Evolutionary conservation across 2,329 filamentous ascomycete species (phyloP), one percentile per base, ranked within the genome.

Genomic region (Pyricularia grisea): DNA sequence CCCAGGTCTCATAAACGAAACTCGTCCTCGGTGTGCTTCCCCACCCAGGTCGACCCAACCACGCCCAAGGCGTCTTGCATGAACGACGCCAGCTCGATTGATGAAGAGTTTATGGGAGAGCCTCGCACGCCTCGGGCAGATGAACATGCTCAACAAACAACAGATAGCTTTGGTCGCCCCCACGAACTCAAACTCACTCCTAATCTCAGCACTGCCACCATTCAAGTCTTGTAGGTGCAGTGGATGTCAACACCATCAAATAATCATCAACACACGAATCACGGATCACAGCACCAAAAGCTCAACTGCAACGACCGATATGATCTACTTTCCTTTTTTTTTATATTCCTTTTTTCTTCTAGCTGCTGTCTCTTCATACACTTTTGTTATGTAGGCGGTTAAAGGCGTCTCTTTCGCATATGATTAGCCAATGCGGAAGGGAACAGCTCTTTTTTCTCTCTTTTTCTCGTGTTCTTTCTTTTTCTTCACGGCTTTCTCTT

Each of bases 121-220:
- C 71, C 70, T 9, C 68, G 70, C 69, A 73, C 73, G 2, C 73
- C 73, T 0, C 69, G 69, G 4, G 67, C 68, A 6, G 71, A 71
- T 3, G 70, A 71, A 7, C 30, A 71, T 27, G 30, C 64, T 17
- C 27, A 61, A 28, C n/a, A 64, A 20, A 20, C 25, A 1, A 25
- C 50, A 14, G 23, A 20, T 23, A 67, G 68, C 42, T 14, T 33
- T 14, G 25, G 58, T 25, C 60, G 65, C 6, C 28, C 65, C 20
- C 58, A 68, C 20, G 30, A 67, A 0, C 17, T 67, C 27, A 69
- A 69, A n/a, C 68, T 70, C 20, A 66, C 67, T 11, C 30, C 50
- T 58, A 69, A 68, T 61, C 28, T 68, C 12, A 55, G 63, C 64
- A 20, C 70, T 14, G 36, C 71, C 14, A 61, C 68, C 20, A 69